Percentiles rank a stretch among this genome's conserved stretches.
Evolutionary conservation across 768 basidiomycete species (phyloP).

Genomic region (Boletus vermiculosoides): DNA sequence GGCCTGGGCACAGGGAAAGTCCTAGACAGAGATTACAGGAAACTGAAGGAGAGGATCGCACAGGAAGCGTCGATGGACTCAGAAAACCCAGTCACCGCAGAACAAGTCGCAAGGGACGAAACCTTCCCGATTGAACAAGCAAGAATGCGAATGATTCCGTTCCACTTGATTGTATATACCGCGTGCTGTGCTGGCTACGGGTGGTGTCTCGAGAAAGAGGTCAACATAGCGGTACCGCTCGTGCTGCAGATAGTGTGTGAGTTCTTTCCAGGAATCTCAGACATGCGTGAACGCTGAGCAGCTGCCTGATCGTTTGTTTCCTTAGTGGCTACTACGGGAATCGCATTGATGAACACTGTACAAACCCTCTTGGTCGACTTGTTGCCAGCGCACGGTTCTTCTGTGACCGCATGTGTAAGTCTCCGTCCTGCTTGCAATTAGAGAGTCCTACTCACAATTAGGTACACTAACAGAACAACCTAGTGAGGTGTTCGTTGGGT

Average conservation of each 20-base stretch:
- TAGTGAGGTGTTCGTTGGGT: constrained; percentile 62
- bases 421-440: neutral
- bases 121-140: constrained; percentile 63
- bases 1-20: constrained; percentile 57
- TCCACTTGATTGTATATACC: constrained; percentile 39
- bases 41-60: constrained; percentile 28
- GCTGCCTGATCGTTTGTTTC: neutral
- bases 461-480: constrained; percentile 53
- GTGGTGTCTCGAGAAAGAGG: constrained; percentile 53
- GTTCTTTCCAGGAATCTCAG: neutral
- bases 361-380: constrained; percentile 70
- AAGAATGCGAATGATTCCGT: constrained; percentile 48
- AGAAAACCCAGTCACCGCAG: constrained; percentile 17
- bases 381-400: constrained; percentile 58
- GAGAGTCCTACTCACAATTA: neutral
- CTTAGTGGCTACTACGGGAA: constrained; percentile 49
- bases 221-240: constrained; percentile 52
- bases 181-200: constrained; percentile 53
- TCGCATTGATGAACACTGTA: constrained; percentile 51
- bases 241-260: constrained; percentile 41
- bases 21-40: constrained; percentile 64
- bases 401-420: constrained; percentile 71
- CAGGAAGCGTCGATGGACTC: constrained; percentile 16
- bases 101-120: constrained; percentile 31
- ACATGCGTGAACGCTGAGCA: neutral